Base-by-base conservation (phyloP, 257 asterid species). In the Lithospermum erythrorhizon region DNA sequence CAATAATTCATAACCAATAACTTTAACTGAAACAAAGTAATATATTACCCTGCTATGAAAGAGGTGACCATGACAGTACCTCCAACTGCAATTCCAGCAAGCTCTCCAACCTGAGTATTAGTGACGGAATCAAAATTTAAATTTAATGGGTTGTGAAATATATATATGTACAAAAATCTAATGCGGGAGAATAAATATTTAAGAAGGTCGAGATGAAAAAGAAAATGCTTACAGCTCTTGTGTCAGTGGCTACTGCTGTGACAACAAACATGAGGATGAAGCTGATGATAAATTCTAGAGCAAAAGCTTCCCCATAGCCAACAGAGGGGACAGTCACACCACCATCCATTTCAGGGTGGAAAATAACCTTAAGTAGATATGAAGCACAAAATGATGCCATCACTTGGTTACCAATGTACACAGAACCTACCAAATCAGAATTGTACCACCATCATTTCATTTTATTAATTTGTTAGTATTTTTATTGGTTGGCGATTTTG, bases 211-310 rank as follows among this genome's bases (percentile, higher is more conserved):
- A 51, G 15, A 32, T 10, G 17, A 24, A 64, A 19, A 63, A 23
- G 21, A 24, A 49, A n/a, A 58, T 53, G 52, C 84, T 83, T 76
- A 89, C 96, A 61, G 95, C 95, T 89, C 95, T 79, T 35, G 95
- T 82, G 82, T 89, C 95, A 21, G 96, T 89, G 49, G 95, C 83
- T 16, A 89, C 90, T 3, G 96, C 96, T 61, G 95, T 89, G 64
- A 89, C 85, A 64, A 89, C 96, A 73, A 89, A 89, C 96, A 89
- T 89, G 82, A 83, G 96, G 61, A 80, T 89, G 79, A 86, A 86
- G 68, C 79, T 74, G 65, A 89, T 86, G 47, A 86, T 82, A 68
- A 89, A 80, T 75, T 89, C 96, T 69, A 89, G 75, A 32, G 83
- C 82, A 78, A 89, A 89, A 58, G 96, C 95, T 65, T 83, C 83